Conservation (phyloP, 805 yeast species). For the Scheffersomyces stipitis region DNA sequence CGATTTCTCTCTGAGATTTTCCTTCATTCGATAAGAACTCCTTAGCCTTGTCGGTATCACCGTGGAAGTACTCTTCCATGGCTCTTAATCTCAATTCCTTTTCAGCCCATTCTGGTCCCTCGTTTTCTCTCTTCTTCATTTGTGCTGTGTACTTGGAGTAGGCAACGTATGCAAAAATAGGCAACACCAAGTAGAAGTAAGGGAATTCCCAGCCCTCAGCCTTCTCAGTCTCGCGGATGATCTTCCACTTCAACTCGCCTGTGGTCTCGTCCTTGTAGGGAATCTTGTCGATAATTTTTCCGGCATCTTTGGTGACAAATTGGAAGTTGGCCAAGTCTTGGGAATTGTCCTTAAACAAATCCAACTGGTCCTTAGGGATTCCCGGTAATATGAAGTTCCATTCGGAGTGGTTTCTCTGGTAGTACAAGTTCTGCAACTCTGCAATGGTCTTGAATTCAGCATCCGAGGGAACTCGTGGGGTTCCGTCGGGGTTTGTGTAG, state of each 20-base stretch:
- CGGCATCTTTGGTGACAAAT: constrained; percentile 47
- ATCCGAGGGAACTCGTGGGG: constrained; percentile 68
- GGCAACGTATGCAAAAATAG: constrained; percentile 60
- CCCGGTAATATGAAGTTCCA: constrained; percentile 47
- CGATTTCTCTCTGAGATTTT: constrained; percentile 55
- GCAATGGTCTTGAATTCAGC: constrained; percentile 71
- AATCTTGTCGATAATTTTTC: constrained; percentile 74
- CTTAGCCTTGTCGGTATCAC: constrained; percentile 49
- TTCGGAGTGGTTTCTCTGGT: constrained; percentile 53
- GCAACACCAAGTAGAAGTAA: constrained; percentile 70
- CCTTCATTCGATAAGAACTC: constrained; percentile 54
- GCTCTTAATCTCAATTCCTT: constrained; percentile 76
- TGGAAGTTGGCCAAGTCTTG: constrained; percentile 58
- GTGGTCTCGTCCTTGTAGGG: constrained; percentile 79
- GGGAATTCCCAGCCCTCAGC: constrained; percentile 84
- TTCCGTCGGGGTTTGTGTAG: constrained; percentile 74
- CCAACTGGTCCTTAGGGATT: constrained; percentile 54
- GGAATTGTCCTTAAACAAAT: constrained; percentile 59
- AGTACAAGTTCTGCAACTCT: constrained; percentile 61
- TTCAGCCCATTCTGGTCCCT: constrained; percentile 75
- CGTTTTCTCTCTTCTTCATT: constrained; percentile 38
- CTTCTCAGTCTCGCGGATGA: constrained; percentile 69
- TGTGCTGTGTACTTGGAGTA: constrained; percentile 48
- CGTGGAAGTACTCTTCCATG: constrained; percentile 62
- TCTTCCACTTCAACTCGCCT: constrained; percentile 77